These are phyloP conservation scores for Phytopythium delawarense DNA, from an alignment of 352 stramenopile species.

Conservation along the genomic window DNA sequence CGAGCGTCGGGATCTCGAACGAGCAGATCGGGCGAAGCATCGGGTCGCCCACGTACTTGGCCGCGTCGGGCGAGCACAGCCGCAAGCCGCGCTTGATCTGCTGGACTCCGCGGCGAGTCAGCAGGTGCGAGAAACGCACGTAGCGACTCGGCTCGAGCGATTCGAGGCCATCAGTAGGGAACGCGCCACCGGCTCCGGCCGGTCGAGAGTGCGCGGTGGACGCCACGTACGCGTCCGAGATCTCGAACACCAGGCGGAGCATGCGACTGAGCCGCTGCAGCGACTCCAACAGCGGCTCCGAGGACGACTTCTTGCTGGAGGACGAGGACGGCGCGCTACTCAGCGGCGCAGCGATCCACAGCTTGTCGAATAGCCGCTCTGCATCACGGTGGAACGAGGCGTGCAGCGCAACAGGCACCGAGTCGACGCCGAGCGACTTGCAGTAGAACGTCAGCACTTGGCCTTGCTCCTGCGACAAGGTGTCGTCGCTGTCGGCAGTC, in stretches of 20 bases:
- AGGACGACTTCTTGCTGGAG: conserved; percentile 22
- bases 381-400: conserved; percentile 76
- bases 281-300: conserved; percentile 39
- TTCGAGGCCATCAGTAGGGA: conserved; percentile 26
- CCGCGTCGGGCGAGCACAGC: conserved; percentile 64
- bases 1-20: conserved; percentile 72
- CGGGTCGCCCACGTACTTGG: conserved; percentile 72
- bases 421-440: conserved; percentile 73
- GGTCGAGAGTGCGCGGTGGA: conserved; percentile 63
- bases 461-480: conserved; percentile 52
- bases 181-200: conserved; percentile 12
- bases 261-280: conserved; percentile 68
- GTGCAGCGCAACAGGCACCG: conserved; percentile 59
- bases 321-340: conserved; percentile 14
- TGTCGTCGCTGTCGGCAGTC: conserved; percentile 22
- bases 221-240: conserved; percentile 82
- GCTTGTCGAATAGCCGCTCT: conserved; percentile 81
- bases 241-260: conserved; percentile 76
- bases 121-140: conserved; percentile 44
- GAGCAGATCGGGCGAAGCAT: conserved; percentile 85
- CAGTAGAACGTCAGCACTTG: conserved; percentile 80
- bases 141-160: conserved; percentile 65
- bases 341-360: conserved; percentile 40
- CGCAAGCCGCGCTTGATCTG: conserved; percentile 66
- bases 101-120: conserved; percentile 54